Evolutionary conservation across 1,139 yeast species (phyloP), one percentile per base, ranked within the genome.

Genomic region (Komagataea norvegica): DNA sequence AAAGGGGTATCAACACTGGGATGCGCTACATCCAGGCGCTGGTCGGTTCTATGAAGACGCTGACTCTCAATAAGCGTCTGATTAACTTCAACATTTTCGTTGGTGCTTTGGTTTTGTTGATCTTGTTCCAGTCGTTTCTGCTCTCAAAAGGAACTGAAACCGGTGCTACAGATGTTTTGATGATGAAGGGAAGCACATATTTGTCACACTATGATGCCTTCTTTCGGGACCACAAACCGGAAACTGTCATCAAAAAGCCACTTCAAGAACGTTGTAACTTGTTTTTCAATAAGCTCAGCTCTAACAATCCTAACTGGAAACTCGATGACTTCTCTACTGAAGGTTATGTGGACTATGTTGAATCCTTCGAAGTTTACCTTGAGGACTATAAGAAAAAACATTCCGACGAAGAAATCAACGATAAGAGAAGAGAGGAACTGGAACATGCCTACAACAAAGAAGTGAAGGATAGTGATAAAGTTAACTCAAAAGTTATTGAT

Each of bases 401-500:
- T 36, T 38, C 51, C 3, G 32, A 46, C 15, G 23, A 29, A 22
- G 26, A 24, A 3, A 26, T 41, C 4, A 21, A 40, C 14, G 47
- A 46, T 26, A 23, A 37, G 14, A 36, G 29, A 8, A 30, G 46
- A 3, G 19, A 11, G 2, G 41, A 44, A n/a, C 25, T 48, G 11
- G 44, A 51, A 18, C 27, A 35, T 15, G 47, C 42, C 27, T 47
- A 43, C 25, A 39, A 43, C 31, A 38, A 22, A 41, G 52, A 42
- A 40, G 50, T 34, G 40, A 47, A 31, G 25, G 38, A 14, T 34
- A 54, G 45, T 50, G 51, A 44, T 32, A 51, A 43, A n/a, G 41
- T 54, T 17, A 71, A 67, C 44, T 64, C 65, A 34, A 51, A 41
- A 8, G 53, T 68, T 31, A 54, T 61, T 23, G 68, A 70, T 41